These are phyloP conservation scores for Ophiostoma pallidulum DNA, from an alignment of 2,329 filamentous ascomycete genomes.

Conservation along the genomic window DNA sequence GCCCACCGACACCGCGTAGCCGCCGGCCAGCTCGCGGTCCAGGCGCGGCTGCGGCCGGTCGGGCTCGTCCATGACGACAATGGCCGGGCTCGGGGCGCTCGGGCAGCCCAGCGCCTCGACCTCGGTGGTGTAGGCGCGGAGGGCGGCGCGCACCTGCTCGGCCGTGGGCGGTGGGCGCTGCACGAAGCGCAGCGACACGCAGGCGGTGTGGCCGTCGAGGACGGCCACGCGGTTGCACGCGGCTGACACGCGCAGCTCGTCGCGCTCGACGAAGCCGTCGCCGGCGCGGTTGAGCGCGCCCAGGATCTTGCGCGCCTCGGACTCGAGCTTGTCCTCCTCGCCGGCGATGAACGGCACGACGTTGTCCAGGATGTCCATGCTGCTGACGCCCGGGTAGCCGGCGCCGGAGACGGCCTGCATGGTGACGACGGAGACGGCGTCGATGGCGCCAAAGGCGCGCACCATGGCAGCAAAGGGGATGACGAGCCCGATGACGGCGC, in stretches of 20 bases:
- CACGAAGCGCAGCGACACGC: constrained; percentile 76
- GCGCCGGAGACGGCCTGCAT: constrained; percentile 92
- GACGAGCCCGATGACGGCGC: constrained; percentile 90
- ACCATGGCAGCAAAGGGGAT: constrained; percentile 90
- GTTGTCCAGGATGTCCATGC: constrained; percentile 95
- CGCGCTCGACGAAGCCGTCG: constrained; percentile 69
- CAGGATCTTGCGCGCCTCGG: constrained; percentile 90
- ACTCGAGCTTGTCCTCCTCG: constrained; percentile 94
- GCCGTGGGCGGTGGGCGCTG: constrained; percentile 63
- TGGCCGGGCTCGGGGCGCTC: constrained; percentile 71
- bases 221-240: constrained; percentile 94
- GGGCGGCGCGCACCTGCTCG: constrained; percentile 66
- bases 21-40: constrained; percentile 73
- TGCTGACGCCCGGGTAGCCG: constrained; percentile 80
- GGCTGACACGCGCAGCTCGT: constrained; percentile 65
- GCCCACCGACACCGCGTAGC: constrained; percentile 87
- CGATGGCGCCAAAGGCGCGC: constrained; percentile 74
- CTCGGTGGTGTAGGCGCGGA: constrained; percentile 74
- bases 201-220: constrained; percentile 90
- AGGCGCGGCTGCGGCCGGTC: constrained; percentile 87
- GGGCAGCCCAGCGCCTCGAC: constrained; percentile 77
- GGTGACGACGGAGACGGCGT: constrained; percentile 69
- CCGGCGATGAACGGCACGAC: constrained; percentile 88
- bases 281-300: constrained; percentile 61
- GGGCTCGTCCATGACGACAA: constrained; percentile 79